Percentiles rank a stretch among this genome's conserved stretches.
These are phyloP conservation scores for Malus hybrid DNA, from an alignment of 331 rosid species.

Conservation along the genomic window DNA sequence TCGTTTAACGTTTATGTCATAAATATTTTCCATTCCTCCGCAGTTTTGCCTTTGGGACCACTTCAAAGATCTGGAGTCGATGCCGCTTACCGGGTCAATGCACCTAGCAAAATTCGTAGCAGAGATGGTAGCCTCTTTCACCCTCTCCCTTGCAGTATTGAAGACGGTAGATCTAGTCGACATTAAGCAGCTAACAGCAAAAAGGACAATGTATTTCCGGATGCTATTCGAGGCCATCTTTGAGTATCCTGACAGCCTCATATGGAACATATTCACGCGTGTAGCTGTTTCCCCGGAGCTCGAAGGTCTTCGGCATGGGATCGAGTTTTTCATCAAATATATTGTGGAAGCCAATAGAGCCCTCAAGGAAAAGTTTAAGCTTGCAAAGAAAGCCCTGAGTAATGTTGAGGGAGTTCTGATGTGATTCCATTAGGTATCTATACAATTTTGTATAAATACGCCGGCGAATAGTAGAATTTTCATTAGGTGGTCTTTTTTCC, in stretches of 20 bases:
- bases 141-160: conserved; percentile 69
- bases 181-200: conserved; percentile 53
- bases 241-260: conserved; percentile 40
- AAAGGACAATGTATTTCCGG: conserved; percentile 75
- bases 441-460: conserved; percentile 9
- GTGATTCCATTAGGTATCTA: conserved; percentile 20
- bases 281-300: conserved; percentile 66
- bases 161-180: conserved; percentile 63
- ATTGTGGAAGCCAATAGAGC: conserved; percentile 45
- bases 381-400: conserved; percentile 58
- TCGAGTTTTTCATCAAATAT: conserved; percentile 56
- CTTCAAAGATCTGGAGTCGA: conserved; percentile 74
- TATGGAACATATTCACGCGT: conserved; percentile 82
- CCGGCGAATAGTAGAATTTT: too few relatives aligned
- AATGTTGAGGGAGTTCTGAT: conserved; percentile 72
- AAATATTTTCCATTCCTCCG: not conserved
- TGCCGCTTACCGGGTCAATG: conserved; percentile 64
- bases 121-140: conserved; percentile 71
- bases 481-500: too few relatives aligned
- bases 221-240: conserved; percentile 75
- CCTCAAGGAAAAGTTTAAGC: conserved; percentile 47
- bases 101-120: conserved; percentile 79
- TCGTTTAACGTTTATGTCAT: not conserved
- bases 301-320: conserved; percentile 63
- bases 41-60: conserved; percentile 95